Percentiles rank a stretch among this genome's conserved stretches.
These are phyloP conservation scores for Apophysomyces variabilis DNA, from an alignment of 371 early-diverging fungal species.

Conservation along the genomic window DNA sequence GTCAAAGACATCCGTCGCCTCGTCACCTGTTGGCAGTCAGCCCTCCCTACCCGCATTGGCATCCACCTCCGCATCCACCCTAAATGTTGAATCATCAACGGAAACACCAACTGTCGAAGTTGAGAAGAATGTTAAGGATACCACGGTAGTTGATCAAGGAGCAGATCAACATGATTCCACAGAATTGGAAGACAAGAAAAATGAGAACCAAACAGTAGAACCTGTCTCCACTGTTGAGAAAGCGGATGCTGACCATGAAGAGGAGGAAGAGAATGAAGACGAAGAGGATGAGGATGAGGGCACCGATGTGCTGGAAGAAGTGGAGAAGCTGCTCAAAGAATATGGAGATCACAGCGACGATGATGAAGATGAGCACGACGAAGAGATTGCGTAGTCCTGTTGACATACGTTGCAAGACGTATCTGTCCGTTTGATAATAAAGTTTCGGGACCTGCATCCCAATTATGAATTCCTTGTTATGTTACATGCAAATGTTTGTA, in stretches of 20 bases:
- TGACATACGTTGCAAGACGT: no score
- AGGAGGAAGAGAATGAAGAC: conserved; percentile 39
- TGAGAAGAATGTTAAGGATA: conserved; percentile 15
- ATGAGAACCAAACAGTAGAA: conserved; percentile 9
- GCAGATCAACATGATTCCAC: neutral
- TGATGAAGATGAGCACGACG: neutral
- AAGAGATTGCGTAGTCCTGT: neutral
- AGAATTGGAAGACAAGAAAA: conserved; percentile 14
- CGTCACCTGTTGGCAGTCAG: conserved; percentile 15
- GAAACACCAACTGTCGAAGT: neutral
- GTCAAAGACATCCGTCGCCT: conserved; percentile 22
- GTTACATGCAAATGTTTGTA: no score
- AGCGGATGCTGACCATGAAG: conserved; percentile 39
- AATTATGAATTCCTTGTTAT: no score
- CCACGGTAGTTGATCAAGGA: no score
- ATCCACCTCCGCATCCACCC: neutral
- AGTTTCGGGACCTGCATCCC: no score
- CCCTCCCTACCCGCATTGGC: neutral
- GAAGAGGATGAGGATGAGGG: conserved; percentile 16
- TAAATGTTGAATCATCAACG: neutral
- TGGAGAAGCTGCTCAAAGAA: conserved; percentile 30
- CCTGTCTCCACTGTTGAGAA: neutral
- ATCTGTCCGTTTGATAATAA: no score
- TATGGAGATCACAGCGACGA: conserved; percentile 7
- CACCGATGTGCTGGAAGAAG: conserved; percentile 23